Evolutionary conservation across 495 filamentous ascomycete species (phyloP).

Genomic region (Aspergillus affinis): DNA sequence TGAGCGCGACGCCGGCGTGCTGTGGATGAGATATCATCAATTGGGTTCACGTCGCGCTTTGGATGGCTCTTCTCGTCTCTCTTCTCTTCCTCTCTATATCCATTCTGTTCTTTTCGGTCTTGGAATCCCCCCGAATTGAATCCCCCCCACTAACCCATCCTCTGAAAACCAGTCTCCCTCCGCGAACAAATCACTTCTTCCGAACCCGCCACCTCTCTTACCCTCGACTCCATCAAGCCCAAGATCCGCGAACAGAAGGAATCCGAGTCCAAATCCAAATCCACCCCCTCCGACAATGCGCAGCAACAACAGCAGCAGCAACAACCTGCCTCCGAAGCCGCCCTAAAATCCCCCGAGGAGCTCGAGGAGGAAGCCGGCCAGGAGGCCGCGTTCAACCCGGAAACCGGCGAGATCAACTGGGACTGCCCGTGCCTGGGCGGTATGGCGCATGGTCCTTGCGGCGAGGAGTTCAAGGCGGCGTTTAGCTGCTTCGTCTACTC

Average conservation of each 20-base stretch:
- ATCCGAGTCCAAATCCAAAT: constrained; percentile 3
- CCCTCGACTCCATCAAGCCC: constrained; percentile 48
- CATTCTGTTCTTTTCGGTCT: not conserved
- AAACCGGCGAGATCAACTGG: constrained; percentile 99
- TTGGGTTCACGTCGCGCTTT: not conserved
- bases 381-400: constrained; percentile 93
- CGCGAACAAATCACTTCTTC: constrained; percentile 26
- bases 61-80: not conserved
- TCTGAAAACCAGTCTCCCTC: constrained; percentile 33
- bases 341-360: constrained; percentile 44
- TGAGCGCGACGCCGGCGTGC: not conserved
- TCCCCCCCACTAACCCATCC: not conserved
- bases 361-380: constrained; percentile 78
- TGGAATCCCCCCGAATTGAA: constrained; percentile 3
- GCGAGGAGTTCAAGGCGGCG: constrained; percentile 87
- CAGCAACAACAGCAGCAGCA: constrained; percentile 15
- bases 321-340: constrained; percentile 17
- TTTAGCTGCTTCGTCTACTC: constrained; percentile 98
- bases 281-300: constrained; percentile 11
- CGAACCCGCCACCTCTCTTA: constrained; percentile 34
- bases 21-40: not conserved
- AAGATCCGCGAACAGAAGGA: constrained; percentile 38
- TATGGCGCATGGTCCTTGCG: constrained; percentile 96
- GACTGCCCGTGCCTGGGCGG: constrained; percentile 96
- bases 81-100: constrained; percentile 4